phyloP scores from a whole-genome alignment of 306 rosid genomes.

The Sesbania bispinosa region DNA sequence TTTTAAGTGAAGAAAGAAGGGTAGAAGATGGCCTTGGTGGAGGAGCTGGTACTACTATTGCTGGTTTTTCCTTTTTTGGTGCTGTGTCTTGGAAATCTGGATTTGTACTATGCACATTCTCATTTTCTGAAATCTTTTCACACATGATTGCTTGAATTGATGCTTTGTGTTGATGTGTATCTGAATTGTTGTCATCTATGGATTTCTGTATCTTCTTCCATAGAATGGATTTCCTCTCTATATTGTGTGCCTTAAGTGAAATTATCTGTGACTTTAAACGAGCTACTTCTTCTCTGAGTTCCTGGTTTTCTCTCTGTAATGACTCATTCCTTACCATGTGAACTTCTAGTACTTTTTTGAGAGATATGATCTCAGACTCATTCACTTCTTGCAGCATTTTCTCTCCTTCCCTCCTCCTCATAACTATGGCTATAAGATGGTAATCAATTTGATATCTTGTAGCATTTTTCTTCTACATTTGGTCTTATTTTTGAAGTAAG shows the following conservation, averaged over 20 bases:
- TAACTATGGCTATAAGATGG: slow-evolving; percentile 16
- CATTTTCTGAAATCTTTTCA: slow-evolving; percentile 36
- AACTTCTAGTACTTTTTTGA: slow-evolving; percentile 53
- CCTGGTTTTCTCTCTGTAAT: slow-evolving; percentile 73
- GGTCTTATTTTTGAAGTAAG: slow-evolving; percentile 59
- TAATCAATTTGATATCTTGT: slow-evolving; percentile 23
- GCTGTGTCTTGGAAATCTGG: slow-evolving; percentile 38
- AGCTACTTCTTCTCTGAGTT: slow-evolving; percentile 59
- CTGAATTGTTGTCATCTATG: slow-evolving; percentile 46
- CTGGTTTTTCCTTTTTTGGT: slow-evolving; percentile 40
- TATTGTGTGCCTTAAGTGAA: slow-evolving; percentile 62
- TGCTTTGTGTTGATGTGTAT: slow-evolving; percentile 40
- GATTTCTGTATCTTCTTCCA: slow-evolving; percentile 89
- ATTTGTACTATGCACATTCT: slow-evolving; percentile 31
- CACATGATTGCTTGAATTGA: slow-evolving; percentile 19
- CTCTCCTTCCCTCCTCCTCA: slow-evolving; percentile 23
- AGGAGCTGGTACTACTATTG: slow-evolving; percentile 34
- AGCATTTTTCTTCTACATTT: slow-evolving; percentile 27
- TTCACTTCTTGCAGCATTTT: slow-evolving; percentile 47
- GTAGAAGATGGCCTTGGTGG: slow-evolving; percentile 49
- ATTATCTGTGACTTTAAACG: slow-evolving; percentile 60
- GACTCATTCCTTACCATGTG: slow-evolving; percentile 46
- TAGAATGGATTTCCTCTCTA: slow-evolving; percentile 71
- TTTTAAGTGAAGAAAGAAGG: slow-evolving; percentile 33
- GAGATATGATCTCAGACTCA: slow-evolving; percentile 45